Conservation (phyloP, 2,329 filamentous ascomycete genomes). For the Lecanicillium sp. region DNA sequence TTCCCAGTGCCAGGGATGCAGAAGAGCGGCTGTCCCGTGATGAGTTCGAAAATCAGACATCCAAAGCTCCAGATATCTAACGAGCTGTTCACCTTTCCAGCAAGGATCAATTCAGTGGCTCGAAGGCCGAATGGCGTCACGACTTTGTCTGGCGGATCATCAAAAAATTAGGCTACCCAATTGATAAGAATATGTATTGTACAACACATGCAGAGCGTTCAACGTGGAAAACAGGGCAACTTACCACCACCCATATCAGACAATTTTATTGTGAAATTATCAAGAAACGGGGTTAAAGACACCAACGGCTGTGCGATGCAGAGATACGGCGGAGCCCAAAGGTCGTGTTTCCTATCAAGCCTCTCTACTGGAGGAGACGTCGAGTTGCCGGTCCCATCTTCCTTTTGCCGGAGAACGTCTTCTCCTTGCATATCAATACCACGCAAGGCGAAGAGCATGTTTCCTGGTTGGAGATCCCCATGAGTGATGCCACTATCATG, state of each 20-base stretch:
- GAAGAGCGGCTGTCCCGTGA: conserved; percentile 20
- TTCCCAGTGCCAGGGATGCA: conserved; percentile 12
- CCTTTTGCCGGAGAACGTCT: conserved; percentile 15
- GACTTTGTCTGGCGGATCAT: conserved; percentile 15
- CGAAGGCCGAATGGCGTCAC: conserved; percentile 17
- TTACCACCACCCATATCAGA: conserved; percentile 21
- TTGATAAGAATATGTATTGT: too few relatives aligned
- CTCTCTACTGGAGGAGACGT: conserved; percentile 19
- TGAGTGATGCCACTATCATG: conserved; percentile 29
- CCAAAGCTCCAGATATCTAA: conserved; percentile 23
- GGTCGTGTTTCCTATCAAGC: conserved; percentile 21
- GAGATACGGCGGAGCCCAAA: conserved; percentile 21
- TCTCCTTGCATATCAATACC: conserved; percentile 18
- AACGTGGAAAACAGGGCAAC: too few relatives aligned
- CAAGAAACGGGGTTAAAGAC: conserved; percentile 12
- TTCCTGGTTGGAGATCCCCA: conserved; percentile 30
- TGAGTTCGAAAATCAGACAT: conserved; percentile 21
- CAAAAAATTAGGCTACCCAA: conserved; percentile 19
- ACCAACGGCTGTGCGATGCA: conserved; percentile 18
- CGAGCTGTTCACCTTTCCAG: conserved; percentile 13
- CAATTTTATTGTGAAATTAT: conserved; percentile 21
- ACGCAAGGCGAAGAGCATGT: conserved; percentile 25
- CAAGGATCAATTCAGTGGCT: conserved; percentile 20
- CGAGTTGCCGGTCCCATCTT: conserved; percentile 13
- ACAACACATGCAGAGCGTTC: too few relatives aligned